These are phyloP conservation scores for Mucor mucedo DNA, from an alignment of 371 early-diverging fungal species.

Conservation along the genomic window DNA sequence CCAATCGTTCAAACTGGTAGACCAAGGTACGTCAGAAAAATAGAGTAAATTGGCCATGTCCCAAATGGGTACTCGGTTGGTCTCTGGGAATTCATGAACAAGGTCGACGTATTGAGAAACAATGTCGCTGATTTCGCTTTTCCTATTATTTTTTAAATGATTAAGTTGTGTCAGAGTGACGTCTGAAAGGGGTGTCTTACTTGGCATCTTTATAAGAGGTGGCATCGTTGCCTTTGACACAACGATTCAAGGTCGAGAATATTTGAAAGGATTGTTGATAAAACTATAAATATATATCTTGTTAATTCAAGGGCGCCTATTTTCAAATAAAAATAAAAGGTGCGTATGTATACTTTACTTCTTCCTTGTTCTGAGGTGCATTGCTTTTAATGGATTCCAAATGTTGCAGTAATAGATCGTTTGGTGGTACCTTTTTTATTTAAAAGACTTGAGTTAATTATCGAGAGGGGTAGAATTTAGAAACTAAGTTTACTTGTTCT, in stretches of 20 bases:
- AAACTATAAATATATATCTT: neutral
- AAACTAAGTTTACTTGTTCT: too few relatives aligned
- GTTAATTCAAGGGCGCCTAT: neutral
- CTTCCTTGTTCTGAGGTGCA: neutral
- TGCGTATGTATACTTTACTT: neutral
- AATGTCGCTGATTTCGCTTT: neutral
- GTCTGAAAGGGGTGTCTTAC: neutral
- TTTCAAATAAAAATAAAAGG: neutral
- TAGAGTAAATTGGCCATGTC: constrained; percentile 6
- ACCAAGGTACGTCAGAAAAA: constrained; percentile 1
- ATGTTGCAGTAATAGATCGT: neutral
- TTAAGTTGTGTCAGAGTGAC: neutral
- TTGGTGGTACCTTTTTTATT: too few relatives aligned
- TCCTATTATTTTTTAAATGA: neutral
- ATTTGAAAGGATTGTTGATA: constrained; percentile 9
- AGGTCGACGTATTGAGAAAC: constrained; percentile 5
- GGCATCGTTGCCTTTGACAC: neutral
- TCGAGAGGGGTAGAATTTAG: too few relatives aligned
- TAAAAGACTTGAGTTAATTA: too few relatives aligned
- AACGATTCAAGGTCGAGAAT: neutral
- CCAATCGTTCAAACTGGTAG: constrained; percentile 8
- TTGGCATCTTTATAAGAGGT: neutral
- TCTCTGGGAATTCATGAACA: neutral
- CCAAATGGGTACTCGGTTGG: constrained; percentile 3
- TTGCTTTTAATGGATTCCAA: neutral